Evolutionary conservation across 306 rosid species (phyloP), one percentile per base, ranked within the genome.

Genomic region (Trichosanthes cucumerina): DNA sequence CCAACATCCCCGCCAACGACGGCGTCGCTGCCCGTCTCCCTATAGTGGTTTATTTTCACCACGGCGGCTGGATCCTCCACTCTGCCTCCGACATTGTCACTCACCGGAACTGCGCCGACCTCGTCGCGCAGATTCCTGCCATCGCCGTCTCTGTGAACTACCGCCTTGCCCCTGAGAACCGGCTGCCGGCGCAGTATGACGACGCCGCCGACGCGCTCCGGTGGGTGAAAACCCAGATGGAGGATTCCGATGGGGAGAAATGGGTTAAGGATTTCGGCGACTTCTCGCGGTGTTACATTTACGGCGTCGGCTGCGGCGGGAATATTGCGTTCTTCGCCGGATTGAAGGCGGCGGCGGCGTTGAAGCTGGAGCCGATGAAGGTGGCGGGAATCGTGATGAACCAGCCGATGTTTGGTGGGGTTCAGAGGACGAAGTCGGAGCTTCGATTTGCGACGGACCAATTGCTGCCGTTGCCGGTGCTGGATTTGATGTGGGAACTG

Each of bases 331-430:
- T 92, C 74, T 83, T 76, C 16, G 21, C 65, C 0, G 85, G 87
- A 0, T 11, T 90, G 8, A 59, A 68, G 69, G 69, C 21, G 41
- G 16, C 57, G 2, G 21, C 57, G 6, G 13, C 41, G 10, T 24
- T 47, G 39, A 13, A 87, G 0, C 31, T 91, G 16, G 53, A 74
- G 54, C 93, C 96, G 1, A 7, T 92, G 60, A 82, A 65, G n/a
- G 84, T 93, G 28, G 13, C 53, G 0, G 98, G 96, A 4, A 18
- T 91, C 2, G 73, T 91, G 0, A 70, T 93, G 93, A 88, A 93
- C 68, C 98, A 93, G 47, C 94, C 98, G 1, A 88, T 91, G 93
- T 83, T 89, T 23, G 89, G 91, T 0, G 96, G 94, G 6, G 78
- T 69, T 23, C 84, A 82, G 23, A 86, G 97, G 59, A 83, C 82